phyloP scores from a whole-genome alignment of 2,329 filamentous ascomycete species.

The Colletotrichum shisoi region DNA sequence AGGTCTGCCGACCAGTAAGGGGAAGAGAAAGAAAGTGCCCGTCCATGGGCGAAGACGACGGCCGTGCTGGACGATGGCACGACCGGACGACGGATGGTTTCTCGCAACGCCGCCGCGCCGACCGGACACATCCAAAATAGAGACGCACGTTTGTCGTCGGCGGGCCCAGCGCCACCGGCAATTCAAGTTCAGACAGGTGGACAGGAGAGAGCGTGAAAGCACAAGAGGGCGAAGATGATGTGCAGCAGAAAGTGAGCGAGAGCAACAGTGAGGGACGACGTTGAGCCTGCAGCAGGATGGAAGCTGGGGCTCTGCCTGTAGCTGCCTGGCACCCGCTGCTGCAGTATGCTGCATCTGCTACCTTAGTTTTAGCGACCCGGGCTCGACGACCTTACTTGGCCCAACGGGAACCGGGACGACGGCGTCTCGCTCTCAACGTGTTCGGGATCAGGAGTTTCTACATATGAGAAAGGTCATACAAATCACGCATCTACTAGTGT shows the following conservation, averaged over 20 bases:
- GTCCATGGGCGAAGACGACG: neutral
- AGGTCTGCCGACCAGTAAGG: neutral
- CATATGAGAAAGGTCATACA: neutral
- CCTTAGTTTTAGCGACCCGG: neutral
- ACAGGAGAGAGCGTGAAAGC: neutral
- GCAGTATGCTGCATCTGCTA: conserved; percentile 2
- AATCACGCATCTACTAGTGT: neutral
- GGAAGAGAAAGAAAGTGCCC: neutral
- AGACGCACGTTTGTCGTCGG: neutral
- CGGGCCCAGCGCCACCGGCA: conserved; percentile 17
- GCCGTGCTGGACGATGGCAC: conserved; percentile 27
- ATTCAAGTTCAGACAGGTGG: conserved; percentile 4
- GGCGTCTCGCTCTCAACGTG: neutral
- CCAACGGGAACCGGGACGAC: conserved; percentile 11
- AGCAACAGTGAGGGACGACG: neutral
- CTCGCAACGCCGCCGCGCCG: conserved; percentile 9
- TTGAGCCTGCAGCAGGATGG: conserved; percentile 4
- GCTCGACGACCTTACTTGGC: conserved; percentile 13
- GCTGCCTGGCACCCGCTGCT: conserved; percentile 5
- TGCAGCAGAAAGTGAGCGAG: neutral
- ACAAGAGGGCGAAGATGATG: neutral
- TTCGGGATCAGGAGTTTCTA: too few species aligned
- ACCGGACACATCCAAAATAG: conserved; percentile 1
- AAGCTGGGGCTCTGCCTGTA: conserved; percentile 29
- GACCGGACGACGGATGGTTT: conserved; percentile 2